Evolutionary conservation across 768 basidiomycete species (phyloP).

Genomic region (Agrocybe pediades): DNA sequence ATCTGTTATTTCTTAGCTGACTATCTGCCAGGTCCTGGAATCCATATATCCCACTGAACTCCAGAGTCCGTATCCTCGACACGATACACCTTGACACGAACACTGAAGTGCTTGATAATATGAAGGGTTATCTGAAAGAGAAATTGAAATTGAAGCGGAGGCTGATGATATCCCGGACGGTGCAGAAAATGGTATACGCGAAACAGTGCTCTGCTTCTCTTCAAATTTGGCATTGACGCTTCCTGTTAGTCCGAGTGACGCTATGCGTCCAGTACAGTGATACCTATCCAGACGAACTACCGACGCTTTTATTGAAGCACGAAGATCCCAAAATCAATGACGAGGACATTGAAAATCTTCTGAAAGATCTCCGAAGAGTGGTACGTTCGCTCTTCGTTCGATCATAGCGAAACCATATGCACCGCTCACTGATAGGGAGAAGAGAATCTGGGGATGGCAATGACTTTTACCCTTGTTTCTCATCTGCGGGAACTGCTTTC

Average conservation of each 20-base stretch:
- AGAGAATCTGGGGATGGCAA: conserved; percentile 93
- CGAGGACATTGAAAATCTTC: conserved; percentile 52
- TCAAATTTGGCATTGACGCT: not conserved
- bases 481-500: conserved; percentile 81
- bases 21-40: conserved; percentile 73
- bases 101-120: conserved; percentile 44
- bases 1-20: conserved; percentile 4
- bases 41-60: conserved; percentile 96
- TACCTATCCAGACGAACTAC: conserved; percentile 83
- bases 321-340: conserved; percentile 64
- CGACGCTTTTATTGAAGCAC: conserved; percentile 66
- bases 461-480: conserved; percentile 94
- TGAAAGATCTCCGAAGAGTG: conserved; percentile 58
- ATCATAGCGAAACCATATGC: not conserved
- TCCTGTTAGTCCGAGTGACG: conserved; percentile 63
- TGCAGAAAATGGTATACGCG: conserved; percentile 52
- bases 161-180: conserved; percentile 78
- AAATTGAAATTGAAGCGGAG: conserved; percentile 83
- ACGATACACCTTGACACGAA: conserved; percentile 26
- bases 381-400: conserved; percentile 40
- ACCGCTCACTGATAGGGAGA: conserved; percentile 52
- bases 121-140: conserved; percentile 83
- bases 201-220: conserved; percentile 1
- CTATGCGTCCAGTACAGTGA: conserved; percentile 78
- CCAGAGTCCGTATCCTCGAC: conserved; percentile 67